These are phyloP conservation scores for Penicillium sp. DNA, from an alignment of 2,329 filamentous ascomycete genomes.

Conservation along the genomic window DNA sequence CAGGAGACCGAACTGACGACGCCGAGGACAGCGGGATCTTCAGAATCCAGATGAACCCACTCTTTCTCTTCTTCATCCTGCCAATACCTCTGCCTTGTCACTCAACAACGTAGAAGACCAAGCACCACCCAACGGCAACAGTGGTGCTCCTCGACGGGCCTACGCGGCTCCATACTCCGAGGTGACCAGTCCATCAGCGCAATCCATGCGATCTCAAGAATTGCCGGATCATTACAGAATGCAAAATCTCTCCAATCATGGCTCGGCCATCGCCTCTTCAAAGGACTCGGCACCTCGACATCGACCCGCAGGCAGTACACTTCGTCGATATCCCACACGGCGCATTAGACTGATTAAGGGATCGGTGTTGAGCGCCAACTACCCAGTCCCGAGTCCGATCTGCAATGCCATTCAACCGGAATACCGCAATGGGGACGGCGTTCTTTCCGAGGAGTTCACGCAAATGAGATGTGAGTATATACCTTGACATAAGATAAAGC, in stretches of 20 bases:
- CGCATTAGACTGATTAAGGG: conserved; percentile 9
- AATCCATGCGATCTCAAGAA: no score
- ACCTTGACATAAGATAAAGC: neutral
- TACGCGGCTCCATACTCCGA: no score
- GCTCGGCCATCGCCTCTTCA: neutral
- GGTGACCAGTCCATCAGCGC: no score
- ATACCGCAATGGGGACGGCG: conserved; percentile 7
- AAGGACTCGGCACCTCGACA: neutral
- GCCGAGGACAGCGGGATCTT: no score
- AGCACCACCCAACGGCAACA: no score
- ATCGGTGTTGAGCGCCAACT: conserved; percentile 8
- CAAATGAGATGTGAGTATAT: conserved; percentile 7
- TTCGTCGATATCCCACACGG: conserved; percentile 9
- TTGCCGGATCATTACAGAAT: no score
- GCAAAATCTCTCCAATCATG: neutral
- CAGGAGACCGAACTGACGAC: no score
- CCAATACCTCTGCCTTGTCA: no score
- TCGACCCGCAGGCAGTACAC: neutral
- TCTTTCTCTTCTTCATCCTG: no score
- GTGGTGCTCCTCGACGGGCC: no score
- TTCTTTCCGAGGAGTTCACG: conserved; percentile 8
- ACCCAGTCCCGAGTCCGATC: conserved; percentile 11
- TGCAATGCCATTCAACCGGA: conserved; percentile 9
- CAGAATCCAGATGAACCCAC: no score
- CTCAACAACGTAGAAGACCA: no score